Base-by-base conservation (phyloP, 2,329 filamentous ascomycete species). In the Endothia cerciana region DNA sequence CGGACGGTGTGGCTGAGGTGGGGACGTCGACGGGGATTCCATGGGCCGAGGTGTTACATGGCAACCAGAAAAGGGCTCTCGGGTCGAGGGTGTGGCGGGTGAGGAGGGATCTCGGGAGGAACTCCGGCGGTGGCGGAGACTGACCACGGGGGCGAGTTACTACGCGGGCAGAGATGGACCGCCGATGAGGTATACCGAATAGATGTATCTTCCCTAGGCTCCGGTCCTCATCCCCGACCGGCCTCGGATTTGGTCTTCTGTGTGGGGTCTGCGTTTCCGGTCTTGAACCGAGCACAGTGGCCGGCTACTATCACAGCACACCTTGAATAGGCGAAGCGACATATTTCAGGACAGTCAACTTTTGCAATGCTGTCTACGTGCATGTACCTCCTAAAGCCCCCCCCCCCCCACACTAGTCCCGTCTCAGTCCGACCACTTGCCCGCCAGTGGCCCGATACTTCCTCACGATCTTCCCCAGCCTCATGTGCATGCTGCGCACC, bases 61-160 rank as follows among this genome's bases (percentile, higher is more conserved):
- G 83, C 3, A 83, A 82, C 62, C 80, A 86, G 73, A 86, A 82
- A 69, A 79, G 85, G 64, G 83, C 84, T 4, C 80, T 83, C 13
- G 88, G 87, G 17, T 87, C 85, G 3, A 81, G 82, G 60, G 85
- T 87, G 11, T 90, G 87, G 87, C 82, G 87, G 68, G 87, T 90
- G 13, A 80, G 88, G 65, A 83, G 87, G 69, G 87, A 90, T 74
- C 74, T 90, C 7, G 87, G 88, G 10, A 59, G 65, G 22, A 63
- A 57, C n/a, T 30, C 53, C 19, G 60, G 30, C 3, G 64, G 11
- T 41, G 49, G 51, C 25, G 65, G 62, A 1, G 60, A 66, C 8
- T 66, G 56, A 36, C 33, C 4, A 36, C 33, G 1, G 33, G 4
- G 33, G 5, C 33, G 33, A 36, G 33, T 10, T 36, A 36, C 4